Conservation (phyloP, 139 green algal species). For the Volvox reticuliferus region DNA sequence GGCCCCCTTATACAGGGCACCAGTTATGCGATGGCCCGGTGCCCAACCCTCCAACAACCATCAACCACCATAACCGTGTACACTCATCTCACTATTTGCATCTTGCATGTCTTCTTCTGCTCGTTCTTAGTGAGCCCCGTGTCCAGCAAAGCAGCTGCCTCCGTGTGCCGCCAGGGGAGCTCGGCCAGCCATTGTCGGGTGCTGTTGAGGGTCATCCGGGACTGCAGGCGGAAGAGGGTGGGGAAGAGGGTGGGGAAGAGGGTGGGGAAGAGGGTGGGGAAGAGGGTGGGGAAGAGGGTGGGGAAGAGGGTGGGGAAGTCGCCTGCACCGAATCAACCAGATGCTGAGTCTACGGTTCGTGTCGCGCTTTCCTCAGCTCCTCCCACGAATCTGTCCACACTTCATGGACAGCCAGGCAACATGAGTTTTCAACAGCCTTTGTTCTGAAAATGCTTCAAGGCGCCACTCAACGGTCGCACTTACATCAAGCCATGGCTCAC, state of each 20-base stretch:
- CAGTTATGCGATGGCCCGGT: neutral
- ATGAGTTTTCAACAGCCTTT: too few species aligned
- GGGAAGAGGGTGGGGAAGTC: neutral
- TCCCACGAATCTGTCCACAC: too few species aligned
- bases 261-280: neutral
- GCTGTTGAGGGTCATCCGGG: slow-evolving; percentile 39
- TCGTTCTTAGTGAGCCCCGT: slow-evolving; percentile 56
- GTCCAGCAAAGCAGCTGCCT: slow-evolving; percentile 39
- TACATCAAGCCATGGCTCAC: too few species aligned
- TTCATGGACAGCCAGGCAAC: too few species aligned
- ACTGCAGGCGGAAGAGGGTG: neutral
- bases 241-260: neutral
- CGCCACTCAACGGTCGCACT: too few species aligned
- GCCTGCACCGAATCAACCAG: too few species aligned
- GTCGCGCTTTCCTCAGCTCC: too few species aligned
- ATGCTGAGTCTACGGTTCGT: too few species aligned
- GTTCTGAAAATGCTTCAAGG: too few species aligned
- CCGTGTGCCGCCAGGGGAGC: neutral
- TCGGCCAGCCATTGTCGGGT: slow-evolving; percentile 46
- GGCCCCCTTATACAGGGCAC: too few species aligned
- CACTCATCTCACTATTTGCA: neutral
- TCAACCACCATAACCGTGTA: neutral
- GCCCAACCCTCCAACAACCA: neutral
- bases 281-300: neutral
- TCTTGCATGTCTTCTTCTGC: neutral